Conservation (phyloP, 805 yeast species). For the Teunomyces stri region DNA sequence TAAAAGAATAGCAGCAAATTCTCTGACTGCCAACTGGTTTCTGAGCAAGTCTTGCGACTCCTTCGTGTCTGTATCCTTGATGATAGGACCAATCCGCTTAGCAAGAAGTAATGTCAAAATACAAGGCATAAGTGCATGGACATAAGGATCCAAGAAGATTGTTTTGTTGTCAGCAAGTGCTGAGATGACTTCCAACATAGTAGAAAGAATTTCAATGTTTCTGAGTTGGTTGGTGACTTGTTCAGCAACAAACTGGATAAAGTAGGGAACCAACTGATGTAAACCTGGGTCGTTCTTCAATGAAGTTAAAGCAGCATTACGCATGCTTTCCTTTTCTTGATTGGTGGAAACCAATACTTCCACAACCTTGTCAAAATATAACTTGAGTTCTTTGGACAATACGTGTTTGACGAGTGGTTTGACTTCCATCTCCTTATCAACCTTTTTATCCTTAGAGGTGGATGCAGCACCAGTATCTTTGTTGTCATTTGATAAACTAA, state of each 20-base stretch:
- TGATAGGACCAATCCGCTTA: conserved; percentile 68
- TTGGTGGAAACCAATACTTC: conserved; percentile 67
- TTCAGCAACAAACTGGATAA: conserved; percentile 94
- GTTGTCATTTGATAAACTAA: conserved; percentile 30
- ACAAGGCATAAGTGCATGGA: conserved; percentile 97
- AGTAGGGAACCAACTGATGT: conserved; percentile 94
- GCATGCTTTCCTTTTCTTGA: conserved; percentile 54
- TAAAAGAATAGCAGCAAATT: conserved; percentile 80
- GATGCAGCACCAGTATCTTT: conserved; percentile 43
- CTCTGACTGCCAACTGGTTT: conserved; percentile 65
- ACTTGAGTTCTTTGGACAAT: conserved; percentile 86
- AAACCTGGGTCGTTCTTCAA: conserved; percentile 90
- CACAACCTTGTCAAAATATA: conserved; percentile 88
- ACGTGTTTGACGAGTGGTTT: conserved; percentile 95
- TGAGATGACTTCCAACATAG: conserved; percentile 86
- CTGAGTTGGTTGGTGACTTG: conserved; percentile 86
- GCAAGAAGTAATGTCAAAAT: conserved; percentile 86
- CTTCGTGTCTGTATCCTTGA: conserved; percentile 35
- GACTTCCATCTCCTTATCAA: conserved; percentile 54
- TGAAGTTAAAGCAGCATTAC: conserved; percentile 79
- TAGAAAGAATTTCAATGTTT: conserved; percentile 64
- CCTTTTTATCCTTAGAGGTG: conserved; percentile 19
- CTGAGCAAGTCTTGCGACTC: conserved; percentile 27
- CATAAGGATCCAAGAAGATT: conserved; percentile 89
- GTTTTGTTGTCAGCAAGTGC: conserved; percentile 81